Evolutionary conservation across 78 protist genomes (phyloP), one percentile per base, ranked within the genome.

Genomic region (Planoprotostelium fungivorum): DNA sequence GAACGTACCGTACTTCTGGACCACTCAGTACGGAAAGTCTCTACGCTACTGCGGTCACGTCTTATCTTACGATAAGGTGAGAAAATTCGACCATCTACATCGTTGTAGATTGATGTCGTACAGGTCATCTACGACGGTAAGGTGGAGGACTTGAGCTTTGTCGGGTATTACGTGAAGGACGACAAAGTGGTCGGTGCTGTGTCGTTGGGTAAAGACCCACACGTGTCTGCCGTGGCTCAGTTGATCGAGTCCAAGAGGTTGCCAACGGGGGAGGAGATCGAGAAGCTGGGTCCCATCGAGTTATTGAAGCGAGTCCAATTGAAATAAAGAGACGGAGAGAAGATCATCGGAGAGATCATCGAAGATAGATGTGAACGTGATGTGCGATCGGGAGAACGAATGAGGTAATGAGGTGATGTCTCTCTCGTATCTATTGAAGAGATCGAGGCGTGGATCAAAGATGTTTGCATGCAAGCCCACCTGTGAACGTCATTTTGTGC

Each of bases 1-100:
- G 36, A 29, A 23, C 25, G 92, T 90, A n/a, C 92, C 92, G 28
- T 90, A 39, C 88, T 90, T 90, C 92, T 90, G 92, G 92, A 85
- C 88, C 35, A 36, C 1, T 9, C 89, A 84, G 34, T 90, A 25
- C 36, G 88, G 92, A 38, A 84, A 85, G 39, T n/a, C 84, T 29
- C 16, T 90, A n/a, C 87, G 88, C 34, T 85, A 38, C 84, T 1
- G 83, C 51, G 92, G 92, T 1, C 35, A 89, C 86, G 90, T 37
- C 0, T 28, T 1, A 83, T 16, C 29, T 35, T 73, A 85, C 16
- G 87, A 85, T 85, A 16, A 85, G 36, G 87, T 85, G 16, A 35
- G 35, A 37, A 85, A 5, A 85, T 23, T 73, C 29, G n/a, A n/a
- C n/a, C n/a, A n/a, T n/a, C n/a, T n/a, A n/a, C n/a, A n/a, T n/a